Evolutionary conservation across 75 land plant species (phyloP).

Genomic region (Adiantum capillusveneris): DNA sequence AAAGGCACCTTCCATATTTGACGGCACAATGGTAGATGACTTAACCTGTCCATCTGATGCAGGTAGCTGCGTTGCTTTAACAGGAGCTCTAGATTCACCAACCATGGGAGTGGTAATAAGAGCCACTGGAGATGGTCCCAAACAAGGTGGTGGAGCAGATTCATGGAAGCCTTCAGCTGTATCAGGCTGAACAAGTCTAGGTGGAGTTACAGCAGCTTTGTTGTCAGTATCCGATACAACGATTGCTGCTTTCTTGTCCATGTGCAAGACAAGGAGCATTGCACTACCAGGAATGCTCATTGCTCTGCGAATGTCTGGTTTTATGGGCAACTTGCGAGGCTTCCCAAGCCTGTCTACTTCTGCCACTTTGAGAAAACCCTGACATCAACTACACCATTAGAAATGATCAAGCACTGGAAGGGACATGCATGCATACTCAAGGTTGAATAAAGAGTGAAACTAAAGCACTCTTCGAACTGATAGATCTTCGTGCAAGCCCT

Average conservation of each 20-base stretch:
- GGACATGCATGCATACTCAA: no score
- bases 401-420: no score
- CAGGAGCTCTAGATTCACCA: background rate
- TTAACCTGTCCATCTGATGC: background rate
- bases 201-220: background rate
- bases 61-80: background rate
- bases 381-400: no score
- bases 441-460: no score
- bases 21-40: background rate
- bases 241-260: constrained; percentile 7
- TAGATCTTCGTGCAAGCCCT: no score
- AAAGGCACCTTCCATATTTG: background rate
- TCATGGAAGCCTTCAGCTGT: no score
- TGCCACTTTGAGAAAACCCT: constrained; percentile 71
- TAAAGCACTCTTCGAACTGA: no score
- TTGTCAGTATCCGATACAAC: background rate
- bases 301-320: constrained; percentile 57
- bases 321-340: constrained; percentile 57
- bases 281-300: constrained; percentile 79
- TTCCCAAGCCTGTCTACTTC: constrained; percentile 62
- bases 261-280: constrained; percentile 62
- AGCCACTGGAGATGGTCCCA: no score
- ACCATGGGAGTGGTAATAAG: no score
- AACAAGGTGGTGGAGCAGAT: no score
- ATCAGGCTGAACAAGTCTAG: background rate